Conservation (phyloP, 2,329 filamentous ascomycete genomes). For the Aspergillus proliferans region DNA sequence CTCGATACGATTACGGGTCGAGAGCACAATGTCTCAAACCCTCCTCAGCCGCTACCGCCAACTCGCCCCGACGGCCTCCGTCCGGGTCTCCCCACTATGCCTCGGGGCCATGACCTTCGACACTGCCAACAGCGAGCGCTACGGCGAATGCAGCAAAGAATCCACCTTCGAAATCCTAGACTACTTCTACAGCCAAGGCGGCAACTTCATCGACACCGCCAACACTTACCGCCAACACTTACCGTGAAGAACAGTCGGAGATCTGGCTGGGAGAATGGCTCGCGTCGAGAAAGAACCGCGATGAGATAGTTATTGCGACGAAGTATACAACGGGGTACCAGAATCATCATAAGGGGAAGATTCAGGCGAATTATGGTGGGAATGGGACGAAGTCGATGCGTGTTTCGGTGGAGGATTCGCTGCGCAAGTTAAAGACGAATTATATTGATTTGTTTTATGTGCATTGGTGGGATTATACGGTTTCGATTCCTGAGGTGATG, state of each 20-base stretch:
- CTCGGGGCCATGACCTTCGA: conserved; percentile 53
- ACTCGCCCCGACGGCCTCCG: conserved; percentile 46
- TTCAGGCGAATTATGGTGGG: conserved; percentile 39
- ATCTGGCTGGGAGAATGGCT: conserved; percentile 51
- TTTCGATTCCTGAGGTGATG: conserved; percentile 62
- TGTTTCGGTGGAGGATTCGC: conserved; percentile 18
- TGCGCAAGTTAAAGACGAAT: conserved; percentile 28
- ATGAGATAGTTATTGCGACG: conserved; percentile 51
- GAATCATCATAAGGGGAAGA: neutral
- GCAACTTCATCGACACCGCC: conserved; percentile 51
- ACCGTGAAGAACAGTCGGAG: conserved; percentile 46
- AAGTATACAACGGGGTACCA: conserved; percentile 41
- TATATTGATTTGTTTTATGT: conserved; percentile 36
- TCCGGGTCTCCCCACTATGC: conserved; percentile 50
- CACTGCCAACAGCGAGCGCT: conserved; percentile 27
- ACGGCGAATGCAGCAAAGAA: conserved; percentile 44
- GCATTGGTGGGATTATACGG: conserved; percentile 58
- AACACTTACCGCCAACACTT: conserved; percentile 49
- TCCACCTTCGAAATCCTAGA: conserved; percentile 47
- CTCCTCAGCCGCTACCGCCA: conserved; percentile 48
- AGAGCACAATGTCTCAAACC: neutral
- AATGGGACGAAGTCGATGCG: conserved; percentile 26
- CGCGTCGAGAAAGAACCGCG: conserved; percentile 38
- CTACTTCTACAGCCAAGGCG: conserved; percentile 44
- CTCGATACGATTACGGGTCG: neutral